Conservation (phyloP, 352 stramenopile genomes). For the Phytophthora idaei region DNA sequence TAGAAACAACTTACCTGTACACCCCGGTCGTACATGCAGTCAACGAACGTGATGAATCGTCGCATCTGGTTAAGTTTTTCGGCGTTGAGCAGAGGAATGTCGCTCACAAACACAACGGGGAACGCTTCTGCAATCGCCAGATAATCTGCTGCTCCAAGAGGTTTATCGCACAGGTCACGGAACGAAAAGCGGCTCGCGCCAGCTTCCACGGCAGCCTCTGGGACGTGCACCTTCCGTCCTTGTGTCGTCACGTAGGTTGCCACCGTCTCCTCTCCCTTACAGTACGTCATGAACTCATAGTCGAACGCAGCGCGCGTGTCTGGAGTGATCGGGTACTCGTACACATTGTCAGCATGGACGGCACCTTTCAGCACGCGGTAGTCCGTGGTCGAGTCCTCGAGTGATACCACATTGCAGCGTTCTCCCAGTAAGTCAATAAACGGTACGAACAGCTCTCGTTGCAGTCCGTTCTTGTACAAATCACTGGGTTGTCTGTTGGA, state of each 20-base stretch:
- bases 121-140: conserved; percentile 90
- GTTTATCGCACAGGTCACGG: conserved; percentile 94
- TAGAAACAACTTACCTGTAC: conserved; percentile 55
- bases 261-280: conserved; percentile 51
- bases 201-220: conserved; percentile 53
- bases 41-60: conserved; percentile 98
- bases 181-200: conserved; percentile 94
- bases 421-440: conserved; percentile 95
- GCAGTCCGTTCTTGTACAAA: conserved; percentile 97
- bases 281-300: conserved; percentile 69
- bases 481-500: conserved; percentile 94
- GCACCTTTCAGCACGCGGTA: conserved; percentile 80
- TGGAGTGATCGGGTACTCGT: conserved; percentile 59
- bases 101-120: conserved; percentile 89
- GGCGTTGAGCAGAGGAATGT: conserved; percentile 90
- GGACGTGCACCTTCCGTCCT: conserved; percentile 67
- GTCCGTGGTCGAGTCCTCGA: conserved; percentile 80
- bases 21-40: conserved; percentile 97
- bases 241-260: conserved; percentile 67
- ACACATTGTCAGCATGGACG: conserved; percentile 72
- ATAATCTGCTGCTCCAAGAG: conserved; percentile 95
- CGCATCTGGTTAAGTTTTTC: conserved; percentile 92
- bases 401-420: conserved; percentile 86
- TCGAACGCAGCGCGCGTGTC: conserved; percentile 64
- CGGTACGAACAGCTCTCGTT: conserved; percentile 95